Evolutionary conservation across 1,284 basidiomycete genomes (phyloP).

Genomic region (Irpex rosettiformis): DNA sequence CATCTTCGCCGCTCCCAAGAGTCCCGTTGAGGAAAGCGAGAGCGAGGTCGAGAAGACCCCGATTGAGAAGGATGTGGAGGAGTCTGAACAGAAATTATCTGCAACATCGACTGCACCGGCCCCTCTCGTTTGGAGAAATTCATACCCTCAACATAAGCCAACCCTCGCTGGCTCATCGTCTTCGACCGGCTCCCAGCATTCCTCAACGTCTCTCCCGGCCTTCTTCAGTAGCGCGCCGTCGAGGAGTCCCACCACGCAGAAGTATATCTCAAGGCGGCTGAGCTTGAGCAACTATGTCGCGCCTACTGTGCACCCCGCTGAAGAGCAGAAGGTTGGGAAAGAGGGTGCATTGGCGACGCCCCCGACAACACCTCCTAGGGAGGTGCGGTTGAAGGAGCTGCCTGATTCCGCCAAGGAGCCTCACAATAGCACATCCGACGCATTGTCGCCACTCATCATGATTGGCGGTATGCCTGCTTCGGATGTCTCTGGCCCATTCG

Average conservation of each 20-base stretch:
- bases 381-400: constrained; percentile 5
- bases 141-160: not conserved
- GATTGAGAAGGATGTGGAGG: constrained; percentile 9
- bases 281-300: constrained; percentile 50
- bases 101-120: not conserved
- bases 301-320: constrained; percentile 24
- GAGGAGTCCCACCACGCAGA: constrained; percentile 8
- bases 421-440: constrained; percentile 1
- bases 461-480: not conserved
- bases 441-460: constrained; percentile 10
- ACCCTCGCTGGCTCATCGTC: not conserved
- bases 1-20: not conserved
- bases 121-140: not conserved
- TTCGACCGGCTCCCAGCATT: constrained; percentile 16
- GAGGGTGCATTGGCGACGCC: constrained; percentile 15
- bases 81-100: not conserved
- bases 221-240: constrained; percentile 7
- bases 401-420: constrained; percentile 1
- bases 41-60: constrained; percentile 8
- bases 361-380: constrained; percentile 15
- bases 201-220: constrained; percentile 14
- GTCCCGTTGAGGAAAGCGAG: not conserved
- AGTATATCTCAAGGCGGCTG: constrained; percentile 34
- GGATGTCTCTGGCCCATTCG: not conserved
- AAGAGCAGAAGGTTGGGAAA: constrained; percentile 14